Conservation (phyloP, 306 rosid species). For the Elaeagnus macrophylla region DNA sequence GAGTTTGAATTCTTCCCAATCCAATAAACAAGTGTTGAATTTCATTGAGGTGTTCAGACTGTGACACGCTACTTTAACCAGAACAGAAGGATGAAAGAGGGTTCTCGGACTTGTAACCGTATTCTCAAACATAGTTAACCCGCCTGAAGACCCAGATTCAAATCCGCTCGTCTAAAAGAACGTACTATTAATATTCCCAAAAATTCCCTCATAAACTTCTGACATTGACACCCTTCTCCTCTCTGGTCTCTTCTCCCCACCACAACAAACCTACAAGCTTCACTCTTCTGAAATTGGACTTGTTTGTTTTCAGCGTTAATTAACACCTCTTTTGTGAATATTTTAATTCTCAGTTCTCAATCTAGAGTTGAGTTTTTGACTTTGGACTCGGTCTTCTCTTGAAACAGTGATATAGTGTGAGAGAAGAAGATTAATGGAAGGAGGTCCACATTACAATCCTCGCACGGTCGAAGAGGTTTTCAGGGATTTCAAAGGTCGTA, state of each 20-base stretch:
- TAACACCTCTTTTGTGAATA: background rate
- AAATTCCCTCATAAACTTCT: background rate
- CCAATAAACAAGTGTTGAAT: no score
- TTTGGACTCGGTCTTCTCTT: conserved; percentile 10
- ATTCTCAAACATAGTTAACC: conserved; percentile 6
- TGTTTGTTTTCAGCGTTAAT: background rate
- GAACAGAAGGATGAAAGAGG: no score
- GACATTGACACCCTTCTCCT: background rate
- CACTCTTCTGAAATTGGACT: no score
- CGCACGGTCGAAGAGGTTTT: conserved; percentile 92
- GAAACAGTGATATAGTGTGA: background rate
- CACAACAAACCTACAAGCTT: background rate
- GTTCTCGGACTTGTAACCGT: background rate
- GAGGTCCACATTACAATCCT: conserved; percentile 46
- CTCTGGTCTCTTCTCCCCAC: no score
- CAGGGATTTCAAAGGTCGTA: conserved; percentile 85
- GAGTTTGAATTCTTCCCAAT: no score
- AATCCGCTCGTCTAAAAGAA: conserved; percentile 5
- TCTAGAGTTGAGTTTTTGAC: conserved; percentile 14
- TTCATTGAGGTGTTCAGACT: no score
- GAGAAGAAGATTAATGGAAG: conserved; percentile 26
- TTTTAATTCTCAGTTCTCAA: background rate
- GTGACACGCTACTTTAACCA: no score
- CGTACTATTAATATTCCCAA: background rate
- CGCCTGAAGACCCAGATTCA: conserved; percentile 12